Percentiles rank a stretch among this genome's conserved stretches.
Evolutionary conservation across 768 basidiomycete genomes (phyloP).

Genomic region (Agrocybe pediades): DNA sequence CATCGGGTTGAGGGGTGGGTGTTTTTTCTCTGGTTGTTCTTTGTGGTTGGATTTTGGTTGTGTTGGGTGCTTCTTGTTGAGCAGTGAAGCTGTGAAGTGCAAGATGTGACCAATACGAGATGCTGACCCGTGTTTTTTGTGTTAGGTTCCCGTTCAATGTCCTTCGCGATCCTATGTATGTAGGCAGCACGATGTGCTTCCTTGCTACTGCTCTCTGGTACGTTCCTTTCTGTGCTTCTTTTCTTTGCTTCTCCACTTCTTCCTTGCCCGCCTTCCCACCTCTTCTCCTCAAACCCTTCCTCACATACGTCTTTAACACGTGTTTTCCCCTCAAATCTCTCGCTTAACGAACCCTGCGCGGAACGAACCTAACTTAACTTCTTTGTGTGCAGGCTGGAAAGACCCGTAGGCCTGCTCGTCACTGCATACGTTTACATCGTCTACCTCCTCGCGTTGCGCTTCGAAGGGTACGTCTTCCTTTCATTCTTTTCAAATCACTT

Average conservation of each 20-base stretch:
- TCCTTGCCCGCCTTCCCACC: no score
- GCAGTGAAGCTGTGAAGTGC: no score
- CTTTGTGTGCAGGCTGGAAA: slow-evolving; percentile 63
- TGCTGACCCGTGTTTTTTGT: not conserved
- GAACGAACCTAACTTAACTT: not conserved
- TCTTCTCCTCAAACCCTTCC: not conserved
- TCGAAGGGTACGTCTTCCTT: slow-evolving; percentile 74
- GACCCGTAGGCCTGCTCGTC: slow-evolving; percentile 82
- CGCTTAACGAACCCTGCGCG: no score
- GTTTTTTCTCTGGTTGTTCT: not conserved
- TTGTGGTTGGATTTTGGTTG: not conserved
- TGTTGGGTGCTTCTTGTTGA: no score
- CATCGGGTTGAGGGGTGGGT: slow-evolving; percentile 78
- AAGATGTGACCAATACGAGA: no score
- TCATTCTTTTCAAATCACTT: no score
- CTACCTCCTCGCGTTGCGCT: slow-evolving; percentile 82
- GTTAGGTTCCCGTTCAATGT: slow-evolving; percentile 91
- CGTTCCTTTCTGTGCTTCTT: slow-evolving; percentile 19
- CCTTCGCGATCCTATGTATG: slow-evolving; percentile 94
- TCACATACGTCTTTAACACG: not conserved
- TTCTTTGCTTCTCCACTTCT: not conserved
- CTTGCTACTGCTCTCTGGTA: slow-evolving; percentile 85
- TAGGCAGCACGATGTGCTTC: slow-evolving; percentile 92
- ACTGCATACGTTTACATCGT: slow-evolving; percentile 81
- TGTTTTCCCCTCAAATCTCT: no score